Conservation (phyloP, 495 filamentous ascomycete genomes). For the Aspergillus nidulans region DNA sequence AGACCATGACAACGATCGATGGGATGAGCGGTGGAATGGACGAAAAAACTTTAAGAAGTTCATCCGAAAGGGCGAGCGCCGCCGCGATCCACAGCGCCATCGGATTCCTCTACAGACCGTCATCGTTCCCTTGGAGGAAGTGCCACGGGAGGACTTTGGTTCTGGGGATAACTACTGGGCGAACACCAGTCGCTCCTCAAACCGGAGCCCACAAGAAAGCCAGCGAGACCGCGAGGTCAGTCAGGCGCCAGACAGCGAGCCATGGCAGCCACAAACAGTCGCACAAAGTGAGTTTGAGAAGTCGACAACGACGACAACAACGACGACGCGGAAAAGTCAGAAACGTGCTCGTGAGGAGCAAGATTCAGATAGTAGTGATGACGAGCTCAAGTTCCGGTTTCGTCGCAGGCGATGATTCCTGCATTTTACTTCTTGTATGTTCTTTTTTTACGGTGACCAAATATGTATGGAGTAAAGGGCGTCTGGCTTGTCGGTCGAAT, state of each 20-base stretch:
- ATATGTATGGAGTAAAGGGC: neutral
- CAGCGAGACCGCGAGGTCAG: slow-evolving; percentile 2
- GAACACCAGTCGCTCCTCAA: slow-evolving; percentile 26
- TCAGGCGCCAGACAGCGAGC: slow-evolving; percentile 19
- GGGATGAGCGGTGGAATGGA: slow-evolving; percentile 92
- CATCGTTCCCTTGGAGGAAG: slow-evolving; percentile 76
- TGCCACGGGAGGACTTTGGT: slow-evolving; percentile 71
- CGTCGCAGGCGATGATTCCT: slow-evolving; percentile 42
- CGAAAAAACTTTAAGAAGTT: slow-evolving; percentile 97
- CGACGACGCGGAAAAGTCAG: slow-evolving; percentile 18
- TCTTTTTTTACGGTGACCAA: too few species aligned
- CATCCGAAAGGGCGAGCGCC: slow-evolving; percentile 52
- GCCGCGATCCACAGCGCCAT: slow-evolving; percentile 27
- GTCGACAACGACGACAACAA: neutral
- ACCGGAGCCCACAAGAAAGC: slow-evolving; percentile 20
- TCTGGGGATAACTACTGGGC: slow-evolving; percentile 82
- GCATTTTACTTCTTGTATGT: neutral
- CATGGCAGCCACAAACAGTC: slow-evolving; percentile 5
- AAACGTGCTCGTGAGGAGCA: slow-evolving; percentile 41
- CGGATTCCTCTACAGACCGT: slow-evolving; percentile 53
- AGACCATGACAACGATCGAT: slow-evolving; percentile 51
- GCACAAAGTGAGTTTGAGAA: slow-evolving; percentile 15
- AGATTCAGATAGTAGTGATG: slow-evolving; percentile 46
- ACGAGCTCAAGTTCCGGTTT: slow-evolving; percentile 56
- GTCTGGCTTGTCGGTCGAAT: neutral